Conservation (phyloP, 768 basidiomycete species). For the Rhodocollybia butyracea region DNA sequence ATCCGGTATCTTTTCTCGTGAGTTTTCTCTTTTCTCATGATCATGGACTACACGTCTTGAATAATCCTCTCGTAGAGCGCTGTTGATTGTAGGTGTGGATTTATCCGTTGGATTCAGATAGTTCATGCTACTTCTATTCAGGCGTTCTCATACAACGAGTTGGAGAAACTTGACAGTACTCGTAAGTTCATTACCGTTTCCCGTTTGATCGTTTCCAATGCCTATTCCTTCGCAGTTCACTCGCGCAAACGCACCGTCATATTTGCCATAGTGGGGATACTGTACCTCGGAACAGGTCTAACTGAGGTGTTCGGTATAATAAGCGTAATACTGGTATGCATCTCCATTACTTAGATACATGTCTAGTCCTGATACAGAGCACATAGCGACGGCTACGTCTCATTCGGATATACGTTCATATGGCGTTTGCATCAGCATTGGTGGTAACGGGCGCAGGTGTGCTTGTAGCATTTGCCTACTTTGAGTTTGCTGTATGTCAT, state of each 20-base stretch:
- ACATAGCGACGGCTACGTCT: slow-evolving; percentile 21
- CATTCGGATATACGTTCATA: slow-evolving; percentile 18
- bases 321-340: slow-evolving; percentile 23
- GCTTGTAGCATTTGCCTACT: slow-evolving; percentile 34
- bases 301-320: slow-evolving; percentile 4
- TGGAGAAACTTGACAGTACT: slow-evolving; percentile 2
- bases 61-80: not conserved
- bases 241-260: slow-evolving; percentile 6
- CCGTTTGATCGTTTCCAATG: not conserved
- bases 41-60: not conserved
- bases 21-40: not conserved
- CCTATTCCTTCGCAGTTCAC: not conserved
- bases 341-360: slow-evolving; percentile 19
- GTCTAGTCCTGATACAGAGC: not conserved
- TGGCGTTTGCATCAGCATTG: slow-evolving; percentile 31
- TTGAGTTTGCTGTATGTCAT: slow-evolving; percentile 32
- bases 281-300: not conserved
- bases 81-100: not conserved
- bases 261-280: not conserved
- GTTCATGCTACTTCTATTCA: not conserved
- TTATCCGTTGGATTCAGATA: not conserved
- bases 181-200: not conserved
- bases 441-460: slow-evolving; percentile 33
- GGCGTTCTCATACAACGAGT: not conserved
- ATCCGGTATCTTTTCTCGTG: slow-evolving; percentile 15